Evolutionary conservation across 495 filamentous ascomycete genomes (phyloP).

Genomic region (Podospora fimiseda): DNA sequence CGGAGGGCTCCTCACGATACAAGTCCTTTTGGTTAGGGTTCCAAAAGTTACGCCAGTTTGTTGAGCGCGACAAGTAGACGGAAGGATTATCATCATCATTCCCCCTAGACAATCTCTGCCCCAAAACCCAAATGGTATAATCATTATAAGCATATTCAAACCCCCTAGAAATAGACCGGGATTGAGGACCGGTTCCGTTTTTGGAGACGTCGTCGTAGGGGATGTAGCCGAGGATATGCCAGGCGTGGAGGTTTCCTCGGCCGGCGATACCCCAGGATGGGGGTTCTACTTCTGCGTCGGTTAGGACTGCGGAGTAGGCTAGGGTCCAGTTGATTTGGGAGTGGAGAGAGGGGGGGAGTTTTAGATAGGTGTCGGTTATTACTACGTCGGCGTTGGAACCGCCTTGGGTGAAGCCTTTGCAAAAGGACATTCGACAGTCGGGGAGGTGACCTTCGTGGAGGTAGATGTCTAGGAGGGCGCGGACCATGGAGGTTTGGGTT

Average conservation of each 20-base stretch:
- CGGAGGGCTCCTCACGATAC: constrained; percentile 18
- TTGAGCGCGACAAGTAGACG: constrained; percentile 51
- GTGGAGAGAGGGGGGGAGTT: constrained; percentile 56
- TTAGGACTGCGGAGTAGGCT: constrained; percentile 62
- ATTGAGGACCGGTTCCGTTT: constrained; percentile 53
- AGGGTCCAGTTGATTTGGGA: constrained; percentile 58
- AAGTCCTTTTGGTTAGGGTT: constrained; percentile 36
- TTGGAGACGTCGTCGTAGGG: constrained; percentile 55
- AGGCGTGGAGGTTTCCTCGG: constrained; percentile 56
- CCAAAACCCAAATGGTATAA: constrained; percentile 55
- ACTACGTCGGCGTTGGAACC: constrained; percentile 71
- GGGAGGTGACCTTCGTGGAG: constrained; percentile 55
- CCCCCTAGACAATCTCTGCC: too few relatives aligned
- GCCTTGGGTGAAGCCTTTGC: constrained; percentile 65
- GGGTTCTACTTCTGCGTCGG: constrained; percentile 63
- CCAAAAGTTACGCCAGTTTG: constrained; percentile 53
- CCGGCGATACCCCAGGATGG: constrained; percentile 57
- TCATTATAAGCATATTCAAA: constrained; percentile 74
- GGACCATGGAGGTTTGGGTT: constrained; percentile 60
- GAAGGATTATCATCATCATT: constrained; percentile 68
- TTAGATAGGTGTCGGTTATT: constrained; percentile 61
- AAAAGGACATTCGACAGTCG: constrained; percentile 54
- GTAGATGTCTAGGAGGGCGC: constrained; percentile 64
- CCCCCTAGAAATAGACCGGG: constrained; percentile 57
- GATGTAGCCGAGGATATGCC: constrained; percentile 57